Conservation (phyloP, 2,329 filamentous ascomycete species). For the Elsinoe fawcettii region DNA sequence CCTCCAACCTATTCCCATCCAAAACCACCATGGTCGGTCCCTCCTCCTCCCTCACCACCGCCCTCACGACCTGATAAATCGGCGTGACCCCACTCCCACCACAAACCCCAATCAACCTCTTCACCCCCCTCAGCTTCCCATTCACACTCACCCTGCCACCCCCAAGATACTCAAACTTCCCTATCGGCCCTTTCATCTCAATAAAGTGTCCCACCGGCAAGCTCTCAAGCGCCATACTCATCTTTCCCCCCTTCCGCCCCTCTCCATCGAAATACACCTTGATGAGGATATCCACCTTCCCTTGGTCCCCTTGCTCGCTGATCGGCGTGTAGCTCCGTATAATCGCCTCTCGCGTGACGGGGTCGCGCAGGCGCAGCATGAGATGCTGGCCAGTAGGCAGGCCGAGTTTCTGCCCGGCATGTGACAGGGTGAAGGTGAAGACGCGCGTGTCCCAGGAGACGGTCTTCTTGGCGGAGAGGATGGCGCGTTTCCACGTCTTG, state of each 20-base stretch:
- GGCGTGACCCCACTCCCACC: conserved; percentile 89
- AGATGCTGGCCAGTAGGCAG: conserved; percentile 80
- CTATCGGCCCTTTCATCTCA: conserved; percentile 82
- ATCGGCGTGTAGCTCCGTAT: conserved; percentile 85
- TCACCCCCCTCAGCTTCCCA: conserved; percentile 49
- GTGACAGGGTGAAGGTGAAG: conserved; percentile 72
- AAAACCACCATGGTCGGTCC: conserved; percentile 63
- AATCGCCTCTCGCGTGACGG: conserved; percentile 60
- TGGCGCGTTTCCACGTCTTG: conserved; percentile 64
- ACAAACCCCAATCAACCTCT: conserved; percentile 75
- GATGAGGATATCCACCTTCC: conserved; percentile 65
- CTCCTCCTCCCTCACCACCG: conserved; percentile 62
- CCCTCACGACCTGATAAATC: conserved; percentile 73
- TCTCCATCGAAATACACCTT: conserved; percentile 68
- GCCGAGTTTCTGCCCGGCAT: conserved; percentile 61
- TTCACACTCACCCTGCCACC: conserved; percentile 56
- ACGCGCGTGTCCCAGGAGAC: conserved; percentile 73
- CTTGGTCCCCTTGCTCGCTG: conserved; percentile 54
- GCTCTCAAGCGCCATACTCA: conserved; percentile 71
- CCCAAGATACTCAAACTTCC: conserved; percentile 74
- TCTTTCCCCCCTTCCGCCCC: conserved; percentile 59
- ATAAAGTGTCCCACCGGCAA: conserved; percentile 64
- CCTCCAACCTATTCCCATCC: conserved; percentile 66
- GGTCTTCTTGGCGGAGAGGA: conserved; percentile 58
- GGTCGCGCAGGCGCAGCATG: conserved; percentile 72